Conservation (phyloP, 148 eudicot species). For the Diospyros lotus region DNA sequence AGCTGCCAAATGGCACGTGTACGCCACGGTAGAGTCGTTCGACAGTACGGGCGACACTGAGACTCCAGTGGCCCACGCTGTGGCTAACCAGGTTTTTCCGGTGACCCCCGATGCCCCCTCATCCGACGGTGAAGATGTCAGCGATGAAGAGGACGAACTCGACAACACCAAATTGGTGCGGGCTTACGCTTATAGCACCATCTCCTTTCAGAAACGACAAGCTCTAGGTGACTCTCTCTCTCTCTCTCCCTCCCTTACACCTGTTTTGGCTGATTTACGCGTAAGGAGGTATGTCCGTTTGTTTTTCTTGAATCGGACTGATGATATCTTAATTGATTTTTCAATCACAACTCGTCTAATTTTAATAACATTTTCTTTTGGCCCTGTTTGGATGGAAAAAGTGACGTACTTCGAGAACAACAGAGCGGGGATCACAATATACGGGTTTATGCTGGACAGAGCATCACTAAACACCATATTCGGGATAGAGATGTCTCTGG, state of each 20-base stretch:
- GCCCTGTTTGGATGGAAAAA: neutral
- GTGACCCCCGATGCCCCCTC: conserved; percentile 8
- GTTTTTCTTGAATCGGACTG: too few relatives aligned
- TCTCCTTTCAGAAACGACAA: conserved; percentile 82
- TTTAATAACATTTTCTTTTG: too few relatives aligned
- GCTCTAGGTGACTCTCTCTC: conserved; percentile 49
- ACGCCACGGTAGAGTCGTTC: conserved; percentile 71
- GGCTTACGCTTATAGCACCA: conserved; percentile 38
- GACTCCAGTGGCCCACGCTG: conserved; percentile 38
- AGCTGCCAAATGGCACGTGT: conserved; percentile 92
- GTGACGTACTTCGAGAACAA: conserved; percentile 82
- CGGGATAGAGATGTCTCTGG: conserved; percentile 61
- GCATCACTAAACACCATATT: conserved; percentile 63
- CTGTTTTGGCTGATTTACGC: too few relatives aligned
- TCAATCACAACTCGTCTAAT: too few relatives aligned
- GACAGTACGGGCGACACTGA: conserved; percentile 35
- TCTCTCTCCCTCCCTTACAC: too few relatives aligned
- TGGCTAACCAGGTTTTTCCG: conserved; percentile 17
- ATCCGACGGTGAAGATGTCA: conserved; percentile 38
- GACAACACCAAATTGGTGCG: conserved; percentile 77
- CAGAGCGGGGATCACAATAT: conserved; percentile 82
- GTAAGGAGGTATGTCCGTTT: too few relatives aligned
- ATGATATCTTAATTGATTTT: too few relatives aligned
- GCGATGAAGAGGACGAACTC: conserved; percentile 73
- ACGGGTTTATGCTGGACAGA: conserved; percentile 85